Conservation (phyloP, 169 alveolate species). For the Babesia ovis region DNA sequence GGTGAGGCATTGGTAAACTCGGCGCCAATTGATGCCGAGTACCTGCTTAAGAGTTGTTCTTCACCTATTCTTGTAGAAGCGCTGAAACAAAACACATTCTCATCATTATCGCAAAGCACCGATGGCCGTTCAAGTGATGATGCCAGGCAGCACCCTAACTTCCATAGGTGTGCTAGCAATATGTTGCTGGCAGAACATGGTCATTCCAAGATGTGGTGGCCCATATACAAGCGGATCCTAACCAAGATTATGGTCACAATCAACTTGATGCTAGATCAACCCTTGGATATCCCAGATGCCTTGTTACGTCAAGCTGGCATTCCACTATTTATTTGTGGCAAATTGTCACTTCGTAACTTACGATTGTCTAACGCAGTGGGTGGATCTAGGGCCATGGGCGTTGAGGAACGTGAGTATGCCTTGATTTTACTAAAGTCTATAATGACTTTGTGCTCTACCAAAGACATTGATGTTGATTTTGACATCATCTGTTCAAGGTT, state of each 20-base stretch:
- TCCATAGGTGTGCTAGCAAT: neutral
- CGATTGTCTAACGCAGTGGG: neutral
- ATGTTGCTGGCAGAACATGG: conserved; percentile 14
- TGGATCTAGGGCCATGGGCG: neutral
- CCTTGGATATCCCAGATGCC: neutral
- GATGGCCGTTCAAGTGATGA: neutral
- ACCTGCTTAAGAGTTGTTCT: conserved; percentile 21
- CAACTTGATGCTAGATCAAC: conserved; percentile 3
- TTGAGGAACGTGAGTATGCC: conserved; percentile 10
- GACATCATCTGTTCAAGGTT: neutral
- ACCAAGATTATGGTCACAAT: conserved; percentile 30
- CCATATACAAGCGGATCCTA: conserved; percentile 6
- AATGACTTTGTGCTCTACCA: conserved; percentile 10
- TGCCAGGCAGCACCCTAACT: conserved; percentile 4
- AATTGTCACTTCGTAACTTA: neutral
- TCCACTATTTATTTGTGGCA: neutral
- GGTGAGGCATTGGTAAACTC: conserved; percentile 21
- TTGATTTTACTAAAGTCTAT: conserved; percentile 17
- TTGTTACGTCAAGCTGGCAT: neutral
- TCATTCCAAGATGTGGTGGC: conserved; percentile 17
- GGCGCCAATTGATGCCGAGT: conserved; percentile 16
- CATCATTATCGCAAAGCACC: conserved; percentile 1
- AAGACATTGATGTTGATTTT: neutral
- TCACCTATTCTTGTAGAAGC: conserved; percentile 7
- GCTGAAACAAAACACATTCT: neutral